Evolutionary conservation across 2,329 filamentous ascomycete species (phyloP).

Genomic region (Diaporthe batatas): DNA sequence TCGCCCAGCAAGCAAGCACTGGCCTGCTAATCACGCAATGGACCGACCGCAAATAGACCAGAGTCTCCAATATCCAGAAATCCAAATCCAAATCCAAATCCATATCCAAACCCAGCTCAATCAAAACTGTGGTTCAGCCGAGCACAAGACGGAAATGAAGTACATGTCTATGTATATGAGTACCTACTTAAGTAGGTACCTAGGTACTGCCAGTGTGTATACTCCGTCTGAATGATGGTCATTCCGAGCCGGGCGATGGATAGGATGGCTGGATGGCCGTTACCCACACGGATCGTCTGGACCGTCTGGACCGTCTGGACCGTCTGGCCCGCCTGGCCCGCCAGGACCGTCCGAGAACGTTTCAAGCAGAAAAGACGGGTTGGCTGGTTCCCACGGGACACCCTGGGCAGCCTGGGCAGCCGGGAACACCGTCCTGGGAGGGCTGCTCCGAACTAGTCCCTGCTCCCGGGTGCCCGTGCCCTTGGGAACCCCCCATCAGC

Average conservation of each 20-base stretch:
- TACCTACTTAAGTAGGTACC: too few relatives aligned
- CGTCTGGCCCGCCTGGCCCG: constrained; percentile 9
- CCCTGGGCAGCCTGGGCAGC: background rate
- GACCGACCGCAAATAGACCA: constrained; percentile 8
- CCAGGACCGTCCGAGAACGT: constrained; percentile 14
- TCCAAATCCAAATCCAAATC: constrained; percentile 1
- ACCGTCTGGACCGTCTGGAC: constrained; percentile 6
- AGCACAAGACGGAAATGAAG: constrained; percentile 8
- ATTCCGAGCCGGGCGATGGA: background rate
- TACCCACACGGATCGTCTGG: constrained; percentile 18
- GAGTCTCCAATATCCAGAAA: background rate
- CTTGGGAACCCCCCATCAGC: background rate
- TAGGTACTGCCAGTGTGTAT: too few relatives aligned
- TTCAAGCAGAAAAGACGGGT: constrained; percentile 21
- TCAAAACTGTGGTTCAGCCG: constrained; percentile 6
- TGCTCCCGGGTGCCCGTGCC: constrained; percentile 20
- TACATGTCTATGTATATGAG: too few relatives aligned
- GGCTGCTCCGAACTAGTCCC: constrained; percentile 22
- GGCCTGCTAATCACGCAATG: constrained; percentile 30
- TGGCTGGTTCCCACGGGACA: background rate
- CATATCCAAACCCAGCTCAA: background rate
- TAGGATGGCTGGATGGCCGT: constrained; percentile 1
- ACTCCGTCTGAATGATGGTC: constrained; percentile 10
- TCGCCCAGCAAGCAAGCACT: constrained; percentile 29
- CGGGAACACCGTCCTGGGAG: constrained; percentile 22